Evolutionary conservation across 106 monocot genomes (phyloP), one percentile per base, ranked within the genome.

Genomic region (Apostasia shenzhenica): DNA sequence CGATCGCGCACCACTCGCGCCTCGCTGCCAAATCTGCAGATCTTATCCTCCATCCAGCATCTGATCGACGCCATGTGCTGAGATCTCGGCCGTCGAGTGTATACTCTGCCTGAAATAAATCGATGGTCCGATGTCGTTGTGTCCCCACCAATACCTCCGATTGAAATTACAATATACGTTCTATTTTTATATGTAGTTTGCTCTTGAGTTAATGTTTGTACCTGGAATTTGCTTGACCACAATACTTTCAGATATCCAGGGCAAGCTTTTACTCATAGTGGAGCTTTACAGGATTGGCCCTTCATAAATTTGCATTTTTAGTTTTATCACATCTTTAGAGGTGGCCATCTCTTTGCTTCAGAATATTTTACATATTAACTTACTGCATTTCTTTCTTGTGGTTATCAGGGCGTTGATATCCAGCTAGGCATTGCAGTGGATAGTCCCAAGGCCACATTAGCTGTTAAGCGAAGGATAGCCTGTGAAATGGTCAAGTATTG

Each of bases 401-500:
- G 54, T 39, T 47, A n/a, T 57, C 67, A 94, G 93, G 79, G 78
- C 49, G 89, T 94, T 42, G 89, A 94, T 61, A 73, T 94, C 70
- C 93, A 94, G 66, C 86, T 94, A 67, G 93, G 84, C 40, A 78
- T 94, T 83, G 93, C 93, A 70, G 90, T 94, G 66, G 89, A 94
- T 62, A 86, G 86, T 74, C 86, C 86, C 40, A 89, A 87, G 65
- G 93, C 93, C 46, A 94, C 93, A 51, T 73, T 94, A 50, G 89
- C 89, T 2, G 93, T 94, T 48, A 94, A 94, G 76, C 76, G 93
- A 38, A 79, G 93, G 55, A 53, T 94, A 57, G 89, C 93, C 41
- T 94, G 93, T 76, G 93, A 94, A 48, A 94, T 94, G 93, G 84
- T 84, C 10, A 90, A 94, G 56, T 90, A 79, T 71, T 94, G 86